Evolutionary conservation across 2,329 filamentous ascomycete species (phyloP), one percentile per base, ranked within the genome.

Genomic region (Karstenula rhodostoma): DNA sequence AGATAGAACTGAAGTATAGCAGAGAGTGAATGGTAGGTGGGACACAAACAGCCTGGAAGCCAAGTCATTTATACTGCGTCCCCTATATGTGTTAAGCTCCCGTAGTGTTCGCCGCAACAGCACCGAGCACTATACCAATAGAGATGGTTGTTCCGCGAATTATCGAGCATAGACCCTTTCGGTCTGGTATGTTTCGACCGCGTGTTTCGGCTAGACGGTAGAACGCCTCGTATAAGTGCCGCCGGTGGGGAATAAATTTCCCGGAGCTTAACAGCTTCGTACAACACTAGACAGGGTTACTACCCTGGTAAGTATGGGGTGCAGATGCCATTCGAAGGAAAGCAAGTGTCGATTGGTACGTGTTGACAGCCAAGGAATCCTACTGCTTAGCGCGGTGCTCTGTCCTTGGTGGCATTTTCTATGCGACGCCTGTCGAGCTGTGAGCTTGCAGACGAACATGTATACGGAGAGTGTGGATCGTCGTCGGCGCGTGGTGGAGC

Each of bases 161-260:
- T 19, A 55, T 27, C 27, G n/a, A n/a, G 42, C 47, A 50, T 50
- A 27, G 29, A n/a, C 47, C 47, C 29, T 50, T 4, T 19, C 37
- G 27, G 10, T 8, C 35, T 35, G 40, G 15, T 22, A 17, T 25
- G 42, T 47, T 55, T 46, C 42, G 23, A 23, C 52, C 42, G 42
- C n/a, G 22, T 23, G 52, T 46, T 55, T 33, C 22, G 27, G 10
- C 3, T 54, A 33, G 51, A 54, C 9, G 35, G 27, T 54, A 27
- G 2, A 22, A 15, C 9, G 10, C 5, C 25, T 54, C n/a, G 37
- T 44, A 19, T 33, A 52, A 42, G 50, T 42, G 50, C 50, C 35
- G 50, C 19, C 22, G 50, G 52, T 55, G 52, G 52, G 52, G 42
- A 55, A 55, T 55, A 55, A 46, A 55, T 55, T 55, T 55, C 27